Base-by-base conservation (phyloP, 2,329 filamentous ascomycete genomes). In the Fusarium caatingaense region DNA sequence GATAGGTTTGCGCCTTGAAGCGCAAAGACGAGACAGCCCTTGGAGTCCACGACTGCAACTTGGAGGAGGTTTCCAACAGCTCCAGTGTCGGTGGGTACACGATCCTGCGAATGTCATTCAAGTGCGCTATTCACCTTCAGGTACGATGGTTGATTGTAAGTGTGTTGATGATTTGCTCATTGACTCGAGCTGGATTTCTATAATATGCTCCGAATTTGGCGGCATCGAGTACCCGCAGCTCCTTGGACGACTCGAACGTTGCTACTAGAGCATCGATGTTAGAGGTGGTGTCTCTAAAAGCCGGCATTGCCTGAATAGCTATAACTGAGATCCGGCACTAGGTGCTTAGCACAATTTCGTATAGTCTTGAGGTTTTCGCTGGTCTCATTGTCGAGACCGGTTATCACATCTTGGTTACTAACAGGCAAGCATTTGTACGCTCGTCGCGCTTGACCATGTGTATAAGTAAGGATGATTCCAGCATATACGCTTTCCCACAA, bases 311-410 rank as follows among this genome's bases (percentile, higher is more conserved):
- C 8, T 10, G 16, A 37, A 37, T n/a, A 37, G 9, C 5, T 11
- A 37, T 11, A 11, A 34, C 9, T n/a, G 34, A 37, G 34, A 37
- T n/a, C 34, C 34, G 34, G 18, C 5, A n/a, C 1, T 18, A 34
- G 5, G 2, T 10, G 5, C 32, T 18, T 34, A 0, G 8, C 2
- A 18, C 6, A 16, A 2, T 34, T 18, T 6, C 2, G 2, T 10
- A 18, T 34, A 18, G 32, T 34, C 16, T 18, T 18, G 1, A 6
- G 32, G 8, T 18, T 34, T 0, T 34, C 32, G 6, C 16, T 18
- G 5, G 32, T 34, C 8, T 10, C 32, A 18, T 34, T 34, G 32
- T 34, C 16, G 8, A 34, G 32, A 1, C 32, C 16, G 0, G 32
- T 34, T 18, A 34, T 34, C 0, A 34, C 5, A 9, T 34, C 16